Percentiles rank a stretch among this genome's conserved stretches.
Evolutionary conservation across 495 filamentous ascomycete genomes (phyloP).

Genomic region (Platismatia glauca): DNA sequence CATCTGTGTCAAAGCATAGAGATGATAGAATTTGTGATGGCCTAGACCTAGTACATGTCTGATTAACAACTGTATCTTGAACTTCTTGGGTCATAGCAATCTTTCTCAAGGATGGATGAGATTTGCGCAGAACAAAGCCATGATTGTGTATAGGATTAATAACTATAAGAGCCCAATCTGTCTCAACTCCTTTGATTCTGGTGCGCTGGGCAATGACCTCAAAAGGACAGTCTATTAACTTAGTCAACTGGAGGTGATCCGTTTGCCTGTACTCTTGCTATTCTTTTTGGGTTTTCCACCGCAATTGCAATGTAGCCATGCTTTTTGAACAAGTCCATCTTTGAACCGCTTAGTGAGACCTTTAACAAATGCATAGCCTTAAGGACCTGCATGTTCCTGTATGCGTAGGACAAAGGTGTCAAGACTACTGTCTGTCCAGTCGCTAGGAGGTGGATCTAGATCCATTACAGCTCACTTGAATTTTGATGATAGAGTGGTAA

Average conservation of each 20-base stretch:
- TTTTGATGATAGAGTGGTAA: too few relatives aligned
- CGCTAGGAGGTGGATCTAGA: too few relatives aligned
- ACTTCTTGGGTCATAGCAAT: neutral
- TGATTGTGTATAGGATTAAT: neutral
- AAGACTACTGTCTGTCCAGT: neutral
- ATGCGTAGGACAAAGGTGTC: neutral
- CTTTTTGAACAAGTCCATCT: neutral
- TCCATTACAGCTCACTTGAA: too few relatives aligned
- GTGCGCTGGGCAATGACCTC: neutral
- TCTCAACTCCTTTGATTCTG: too few relatives aligned
- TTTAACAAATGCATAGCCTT: neutral
- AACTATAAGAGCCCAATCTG: too few relatives aligned
- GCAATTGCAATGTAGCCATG: neutral
- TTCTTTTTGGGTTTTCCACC: neutral
- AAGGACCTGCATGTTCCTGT: neutral
- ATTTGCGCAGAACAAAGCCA: neutral
- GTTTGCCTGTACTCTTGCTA: neutral
- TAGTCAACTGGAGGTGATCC: neutral
- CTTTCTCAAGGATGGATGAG: neutral
- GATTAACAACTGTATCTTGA: neutral
- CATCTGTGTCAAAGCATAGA: neutral
- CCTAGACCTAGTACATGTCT: neutral
- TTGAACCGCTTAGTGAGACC: neutral
- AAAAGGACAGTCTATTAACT: neutral
- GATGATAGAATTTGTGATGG: neutral